Base-by-base conservation (phyloP, 306 rosid genomes). In the Adenanthera pavonina region DNA sequence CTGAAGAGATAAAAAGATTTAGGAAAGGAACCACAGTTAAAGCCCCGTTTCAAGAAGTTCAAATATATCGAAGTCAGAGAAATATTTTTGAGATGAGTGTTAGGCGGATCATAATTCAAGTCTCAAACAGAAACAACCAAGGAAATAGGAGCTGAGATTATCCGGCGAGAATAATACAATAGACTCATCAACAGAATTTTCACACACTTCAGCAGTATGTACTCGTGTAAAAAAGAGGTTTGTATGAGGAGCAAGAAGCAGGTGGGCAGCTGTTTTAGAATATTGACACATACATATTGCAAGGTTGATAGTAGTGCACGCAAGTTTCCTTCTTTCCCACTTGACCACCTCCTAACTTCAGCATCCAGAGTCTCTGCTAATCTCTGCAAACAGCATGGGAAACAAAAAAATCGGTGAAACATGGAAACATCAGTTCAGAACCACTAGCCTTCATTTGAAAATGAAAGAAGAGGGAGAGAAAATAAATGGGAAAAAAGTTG, bases 321-420 rank as follows among this genome's bases (percentile, higher is more conserved):
- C 91, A 95, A 81, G 83, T 95, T 95, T 57, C 99, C 99, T 89
- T 95, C 99, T 89, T 95, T 95, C 82, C 98, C 99, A 75, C 92
- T 91, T 71, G 98, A 95, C 99, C 99, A 95, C 89, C 98, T 90
- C 89, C 87, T 89, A 77, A 95, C 97, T 80, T 95, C 99, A 71
- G 98, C 94, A 87, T 92, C 99, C 78, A 95, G 86, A 76, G 98
- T 92, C 87, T 95, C 99, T 1, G 99, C 94, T 76, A 95, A 79
- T 75, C 97, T 92, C 99, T 95, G 94, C 85, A 85, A 87, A 85
- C 76, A 84, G 60, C 82, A 89, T n/a, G 40, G 74, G 66, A 75
- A 59, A 78, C 57, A 51, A 80, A 34, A 25, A 35, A 76, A 73
- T 79, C 81, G 86, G 78, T 49, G 36, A 87, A 72, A 80, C 77